phyloP scores from a whole-genome alignment of 2,329 filamentous ascomycete species.

The Gaeumannomyces sp. region DNA sequence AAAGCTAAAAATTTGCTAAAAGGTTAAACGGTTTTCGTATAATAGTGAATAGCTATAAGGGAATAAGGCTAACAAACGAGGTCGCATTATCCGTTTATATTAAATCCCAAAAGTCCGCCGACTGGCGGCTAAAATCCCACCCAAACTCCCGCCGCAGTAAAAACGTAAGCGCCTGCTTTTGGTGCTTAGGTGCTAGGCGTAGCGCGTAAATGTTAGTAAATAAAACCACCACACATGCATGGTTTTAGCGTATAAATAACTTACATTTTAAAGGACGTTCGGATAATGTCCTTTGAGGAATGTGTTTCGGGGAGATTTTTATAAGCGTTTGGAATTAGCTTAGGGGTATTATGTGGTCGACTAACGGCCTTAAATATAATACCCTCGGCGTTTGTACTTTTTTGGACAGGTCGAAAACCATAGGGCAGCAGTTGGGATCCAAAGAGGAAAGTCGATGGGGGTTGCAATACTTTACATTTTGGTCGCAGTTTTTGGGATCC shows the following conservation, averaged over 20 bases:
- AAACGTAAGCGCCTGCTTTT: constrained; percentile 37
- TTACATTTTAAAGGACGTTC: constrained; percentile 21
- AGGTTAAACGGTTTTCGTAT: too few relatives aligned
- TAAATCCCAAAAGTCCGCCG: neutral
- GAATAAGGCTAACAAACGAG: too few relatives aligned
- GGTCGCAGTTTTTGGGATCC: constrained; percentile 24
- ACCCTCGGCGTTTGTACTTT: constrained; percentile 5
- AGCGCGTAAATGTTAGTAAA: neutral
- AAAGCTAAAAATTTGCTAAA: constrained; percentile 20
- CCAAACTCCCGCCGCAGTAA: constrained; percentile 32
- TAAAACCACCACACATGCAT: too few relatives aligned
- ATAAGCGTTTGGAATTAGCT: constrained; percentile 18
- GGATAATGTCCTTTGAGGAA: constrained; percentile 20
- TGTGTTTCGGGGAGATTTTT: constrained; percentile 22
- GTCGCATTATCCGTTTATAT: neutral
- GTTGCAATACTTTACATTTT: constrained; percentile 27
- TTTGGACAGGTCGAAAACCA: constrained; percentile 4
- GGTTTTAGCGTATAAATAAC: neutral
- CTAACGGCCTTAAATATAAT: too few relatives aligned
- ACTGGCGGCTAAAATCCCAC: constrained; percentile 24
- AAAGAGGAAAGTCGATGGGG: constrained; percentile 24
- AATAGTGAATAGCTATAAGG: too few relatives aligned
- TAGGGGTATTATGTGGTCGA: constrained; percentile 17
- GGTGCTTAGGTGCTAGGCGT: constrained; percentile 27
- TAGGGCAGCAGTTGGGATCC: neutral